Base-by-base conservation (phyloP, 2,329 filamentous ascomycete genomes). In the Aspergillus latus region DNA sequence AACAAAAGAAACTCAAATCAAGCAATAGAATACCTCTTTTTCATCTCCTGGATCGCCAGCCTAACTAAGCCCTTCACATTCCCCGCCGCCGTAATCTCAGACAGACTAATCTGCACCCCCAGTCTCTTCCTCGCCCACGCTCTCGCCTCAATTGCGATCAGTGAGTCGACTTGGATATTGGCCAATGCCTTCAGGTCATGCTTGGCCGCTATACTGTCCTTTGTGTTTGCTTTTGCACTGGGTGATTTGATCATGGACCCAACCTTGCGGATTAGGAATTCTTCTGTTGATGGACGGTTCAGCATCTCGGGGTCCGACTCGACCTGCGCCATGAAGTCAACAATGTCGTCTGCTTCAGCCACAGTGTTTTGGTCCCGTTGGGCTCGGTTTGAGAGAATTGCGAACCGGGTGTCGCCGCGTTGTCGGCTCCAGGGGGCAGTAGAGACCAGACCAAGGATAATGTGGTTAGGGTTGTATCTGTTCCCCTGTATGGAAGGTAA, bases 51-150 rank as follows among this genome's bases (percentile, higher is more conserved):
- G 37, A 54, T 54, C 11, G 52, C 52, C 37, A 54, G 26, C 13
- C 9, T 8, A 5, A 46, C 52, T 10, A 54, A 13, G 11, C 37
- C 44, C 30, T 44, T 42, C 10, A 54, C 52, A 9, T 37, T 54
- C 16, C 44, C 52, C 1, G 52, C 52, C 8, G 43, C 44, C 10
- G 52, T 49, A 9, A 54, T 49, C 4, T 54, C 52, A 9, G 52
- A 15, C 28, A 49, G 21, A 42, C 13, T 34, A 10, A 49, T 46
- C 29, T 54, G 42, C n/a, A 54, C 29, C 11, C 52, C 52, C 2
- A 54, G 52, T 4, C 36, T 21, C 16, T 46, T 45, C 37, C 52
- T 47, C 13, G 44, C 44, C 52, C 52, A 54, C 8, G 52, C 52
- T 28, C 48, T 16, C 7, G 42, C 36, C 30, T 54, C 52, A n/a